Base-by-base conservation (phyloP, 345 rosid species). In the Erucastrum elatum region DNA sequence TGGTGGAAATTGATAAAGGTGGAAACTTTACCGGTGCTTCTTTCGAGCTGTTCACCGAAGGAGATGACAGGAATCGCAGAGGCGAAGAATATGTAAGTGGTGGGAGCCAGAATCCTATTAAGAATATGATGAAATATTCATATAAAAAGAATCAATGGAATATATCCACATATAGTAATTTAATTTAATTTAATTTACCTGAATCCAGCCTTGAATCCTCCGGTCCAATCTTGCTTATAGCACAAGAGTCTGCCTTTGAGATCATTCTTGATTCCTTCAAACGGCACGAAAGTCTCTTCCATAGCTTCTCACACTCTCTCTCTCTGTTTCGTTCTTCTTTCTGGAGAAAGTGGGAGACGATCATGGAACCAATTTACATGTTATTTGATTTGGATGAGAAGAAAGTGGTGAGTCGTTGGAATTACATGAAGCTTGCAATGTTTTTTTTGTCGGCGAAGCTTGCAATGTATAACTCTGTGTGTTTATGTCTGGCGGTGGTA, bases 41-140 rank as follows among this genome's bases (percentile, higher is more conserved):
- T 85, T 81, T 90, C 98, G 7, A 95, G 91, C 63, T 95, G 99
- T 71, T 95, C 99, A 21, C 99, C 99, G 63, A 95, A 95, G 59
- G 99, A 93, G 84, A 95, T 95, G 86, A 95, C 99, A 3, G 98
- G 99, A 72, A 94, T 91, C 31, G 98, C 98, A n/a, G 98, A 94
- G 29, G 98, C 98, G 71, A 94, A 94, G 87, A 94, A 95, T 73
- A 95, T 93, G 85, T 95, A 95, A 8, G 97, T 95, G 77, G 98
- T 95, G 75, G 99, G 99, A 76, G 99, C 99, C 77, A 95, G 87
- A 82, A 95, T 95, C 96, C 98, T 95, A 76, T n/a, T n/a, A 35
- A 55, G n/a, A 66, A 6, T 21, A 27, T 35, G 41, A 35, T 6
- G 8, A 8, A 51, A 51, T 51, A 56, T 13, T 64, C 30, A 70